These are phyloP conservation scores for Fusarium albosuccineum DNA, from an alignment of 2,329 filamentous ascomycete species.

Conservation along the genomic window DNA sequence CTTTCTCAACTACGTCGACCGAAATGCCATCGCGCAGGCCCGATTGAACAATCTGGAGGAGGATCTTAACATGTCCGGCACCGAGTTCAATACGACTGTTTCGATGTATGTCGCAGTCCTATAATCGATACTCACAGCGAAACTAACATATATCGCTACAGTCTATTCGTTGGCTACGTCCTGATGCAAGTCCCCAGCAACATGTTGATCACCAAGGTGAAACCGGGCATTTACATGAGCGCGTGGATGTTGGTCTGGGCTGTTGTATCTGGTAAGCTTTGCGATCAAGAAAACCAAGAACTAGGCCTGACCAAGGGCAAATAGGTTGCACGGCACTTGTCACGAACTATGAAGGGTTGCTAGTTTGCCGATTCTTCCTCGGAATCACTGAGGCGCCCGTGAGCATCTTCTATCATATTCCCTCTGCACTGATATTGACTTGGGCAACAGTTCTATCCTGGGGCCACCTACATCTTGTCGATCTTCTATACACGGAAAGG, in stretches of 20 bases:
- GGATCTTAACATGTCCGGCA: slow-evolving; percentile 66
- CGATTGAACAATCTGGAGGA: slow-evolving; percentile 61
- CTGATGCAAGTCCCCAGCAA: slow-evolving; percentile 57
- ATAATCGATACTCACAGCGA: accelerated
- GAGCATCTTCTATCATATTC: background rate
- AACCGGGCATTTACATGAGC: slow-evolving; percentile 58
- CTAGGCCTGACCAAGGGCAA: background rate
- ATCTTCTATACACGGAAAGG: slow-evolving; percentile 52
- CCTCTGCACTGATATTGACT: background rate
- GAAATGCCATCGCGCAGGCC: slow-evolving; percentile 61
- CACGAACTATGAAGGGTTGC: slow-evolving; percentile 50
- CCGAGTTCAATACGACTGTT: slow-evolving; percentile 64
- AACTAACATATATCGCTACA: slow-evolving; percentile 22
- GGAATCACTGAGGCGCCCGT: slow-evolving; percentile 56
- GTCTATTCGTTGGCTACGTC: slow-evolving; percentile 59
- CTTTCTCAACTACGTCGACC: slow-evolving; percentile 59
- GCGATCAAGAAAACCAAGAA: no score
- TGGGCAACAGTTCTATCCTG: slow-evolving; percentile 52
- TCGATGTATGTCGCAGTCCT: slow-evolving; percentile 48
- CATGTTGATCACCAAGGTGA: slow-evolving; percentile 58
- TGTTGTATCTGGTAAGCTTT: slow-evolving; percentile 48
- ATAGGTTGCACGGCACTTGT: slow-evolving; percentile 53
- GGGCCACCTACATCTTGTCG: slow-evolving; percentile 52
- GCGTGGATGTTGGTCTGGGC: slow-evolving; percentile 59
- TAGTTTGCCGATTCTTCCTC: slow-evolving; percentile 55